Evolutionary conservation across 495 filamentous ascomycete species (phyloP).

Genomic region (Coniosporium apollinis): DNA sequence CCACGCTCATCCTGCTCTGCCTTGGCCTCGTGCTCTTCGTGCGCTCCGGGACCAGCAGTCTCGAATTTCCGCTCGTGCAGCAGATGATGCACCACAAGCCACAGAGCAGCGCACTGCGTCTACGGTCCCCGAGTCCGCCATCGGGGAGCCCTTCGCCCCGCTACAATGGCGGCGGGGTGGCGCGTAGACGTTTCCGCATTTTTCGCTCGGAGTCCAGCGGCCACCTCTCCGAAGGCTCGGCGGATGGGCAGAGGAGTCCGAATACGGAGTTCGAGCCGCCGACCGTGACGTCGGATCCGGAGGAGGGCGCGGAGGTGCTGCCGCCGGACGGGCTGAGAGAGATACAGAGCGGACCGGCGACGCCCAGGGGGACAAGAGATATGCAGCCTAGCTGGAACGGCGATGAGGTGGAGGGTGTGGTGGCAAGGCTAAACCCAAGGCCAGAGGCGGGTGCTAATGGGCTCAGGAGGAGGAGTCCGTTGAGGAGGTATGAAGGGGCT

Average conservation of each 20-base stretch:
- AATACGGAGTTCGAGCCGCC: constrained; percentile 30
- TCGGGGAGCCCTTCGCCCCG: not conserved
- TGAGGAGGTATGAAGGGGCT: no score
- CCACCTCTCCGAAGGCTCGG: constrained; percentile 27
- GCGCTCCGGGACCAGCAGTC: constrained; percentile 30
- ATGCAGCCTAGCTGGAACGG: no score
- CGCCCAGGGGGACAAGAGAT: constrained; percentile 16
- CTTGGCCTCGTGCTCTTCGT: constrained; percentile 76
- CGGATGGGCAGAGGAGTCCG: constrained; percentile 24
- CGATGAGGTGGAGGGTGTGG: no score
- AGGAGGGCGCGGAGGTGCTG: constrained; percentile 3
- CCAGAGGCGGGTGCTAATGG: no score
- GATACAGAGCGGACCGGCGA: constrained; percentile 19
- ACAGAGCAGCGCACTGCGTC: constrained; percentile 23
- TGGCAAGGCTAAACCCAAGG: no score
- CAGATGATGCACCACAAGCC: constrained; percentile 31
- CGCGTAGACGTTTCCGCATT: constrained; percentile 25
- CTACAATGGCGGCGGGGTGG: not conserved
- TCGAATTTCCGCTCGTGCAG: constrained; percentile 40
- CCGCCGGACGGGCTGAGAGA: constrained; percentile 3
- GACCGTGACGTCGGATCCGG: constrained; percentile 25
- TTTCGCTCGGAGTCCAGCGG: constrained; percentile 7
- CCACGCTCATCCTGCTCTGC: constrained; percentile 70
- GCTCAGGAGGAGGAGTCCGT: no score
- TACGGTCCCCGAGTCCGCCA: constrained; percentile 27